Percentiles rank a stretch among this genome's conserved stretches.
Evolutionary conservation across 2,329 filamentous ascomycete genomes (phyloP).

Genomic region (Aspergillus sp.): DNA sequence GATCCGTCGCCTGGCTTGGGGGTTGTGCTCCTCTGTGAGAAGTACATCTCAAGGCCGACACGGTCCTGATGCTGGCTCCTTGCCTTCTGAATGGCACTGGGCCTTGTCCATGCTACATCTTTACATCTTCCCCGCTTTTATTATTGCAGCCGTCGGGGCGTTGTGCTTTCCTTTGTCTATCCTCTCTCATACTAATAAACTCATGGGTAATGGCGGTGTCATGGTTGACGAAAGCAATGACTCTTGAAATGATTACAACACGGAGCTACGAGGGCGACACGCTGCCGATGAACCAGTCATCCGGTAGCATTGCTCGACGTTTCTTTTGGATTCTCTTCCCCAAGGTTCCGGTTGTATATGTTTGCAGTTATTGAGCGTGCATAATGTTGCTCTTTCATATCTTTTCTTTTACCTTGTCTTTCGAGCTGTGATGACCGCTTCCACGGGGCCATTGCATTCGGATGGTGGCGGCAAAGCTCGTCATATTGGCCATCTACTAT

Average conservation of each 20-base stretch:
- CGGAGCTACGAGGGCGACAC: conserved; percentile 12
- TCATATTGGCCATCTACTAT: not conserved
- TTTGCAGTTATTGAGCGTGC: conserved; percentile 42
- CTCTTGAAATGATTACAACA: conserved; percentile 24
- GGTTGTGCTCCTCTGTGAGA: not conserved
- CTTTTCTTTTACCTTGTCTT: conserved; percentile 9
- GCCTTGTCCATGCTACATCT: conserved; percentile 8
- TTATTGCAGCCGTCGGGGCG: not conserved
- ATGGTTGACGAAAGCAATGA: conserved; percentile 42
- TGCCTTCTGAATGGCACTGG: conserved; percentile 4
- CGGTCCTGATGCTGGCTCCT: not conserved
- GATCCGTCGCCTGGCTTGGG: conserved; percentile 2
- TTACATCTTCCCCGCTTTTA: conserved; percentile 10
- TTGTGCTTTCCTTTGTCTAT: conserved; percentile 14
- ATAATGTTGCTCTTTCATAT: conserved; percentile 27
- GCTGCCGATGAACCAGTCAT: not conserved
- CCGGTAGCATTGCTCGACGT: conserved; percentile 8
- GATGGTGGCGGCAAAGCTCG: not conserved
- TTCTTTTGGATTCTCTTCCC: conserved; percentile 20
- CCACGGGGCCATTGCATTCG: conserved; percentile 8
- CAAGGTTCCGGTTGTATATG: conserved; percentile 35
- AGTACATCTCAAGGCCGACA: not conserved
- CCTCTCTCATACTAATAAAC: conserved; percentile 22
- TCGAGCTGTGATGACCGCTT: conserved; percentile 4
- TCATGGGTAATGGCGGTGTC: conserved; percentile 33